phyloP scores from a whole-genome alignment of 768 basidiomycete genomes.

The Podaxis carcinomalis region DNA sequence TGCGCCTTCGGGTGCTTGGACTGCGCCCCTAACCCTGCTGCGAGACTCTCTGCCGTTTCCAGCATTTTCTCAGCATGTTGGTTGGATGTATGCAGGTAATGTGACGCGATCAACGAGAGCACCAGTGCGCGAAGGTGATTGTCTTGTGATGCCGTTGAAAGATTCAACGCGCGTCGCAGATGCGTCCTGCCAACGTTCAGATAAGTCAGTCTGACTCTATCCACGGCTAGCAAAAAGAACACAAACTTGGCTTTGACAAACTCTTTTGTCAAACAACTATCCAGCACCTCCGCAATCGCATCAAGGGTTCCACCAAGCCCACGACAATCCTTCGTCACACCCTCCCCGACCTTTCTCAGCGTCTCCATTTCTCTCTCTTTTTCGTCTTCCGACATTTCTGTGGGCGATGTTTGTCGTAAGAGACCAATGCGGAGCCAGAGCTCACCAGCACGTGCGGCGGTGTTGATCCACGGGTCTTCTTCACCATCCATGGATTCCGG shows the following conservation, averaged over 20 bases:
- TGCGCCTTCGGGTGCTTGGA: conserved; percentile 16
- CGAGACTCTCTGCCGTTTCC: conserved; percentile 63
- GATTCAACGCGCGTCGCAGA: conserved; percentile 53
- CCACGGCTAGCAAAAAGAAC: background rate
- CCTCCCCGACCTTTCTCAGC: conserved; percentile 27
- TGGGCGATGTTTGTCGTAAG: conserved; percentile 5
- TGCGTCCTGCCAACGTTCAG: conserved; percentile 37
- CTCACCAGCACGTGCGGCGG: conserved; percentile 29
- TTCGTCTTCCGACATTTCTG: conserved; percentile 2
- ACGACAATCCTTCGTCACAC: conserved; percentile 40
- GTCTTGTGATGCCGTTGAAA: conserved; percentile 56
- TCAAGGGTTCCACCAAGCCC: conserved; percentile 51
- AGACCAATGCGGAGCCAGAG: conserved; percentile 29
- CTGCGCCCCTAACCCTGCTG: conserved; percentile 61
- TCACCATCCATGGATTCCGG: conserved; percentile 19
- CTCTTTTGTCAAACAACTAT: conserved; percentile 49
- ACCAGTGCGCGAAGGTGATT: conserved; percentile 72
- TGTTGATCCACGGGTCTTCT: conserved; percentile 30
- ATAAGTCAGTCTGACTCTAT: background rate
- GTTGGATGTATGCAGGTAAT: conserved; percentile 66
- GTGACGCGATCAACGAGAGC: conserved; percentile 61
- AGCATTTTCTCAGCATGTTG: conserved; percentile 69
- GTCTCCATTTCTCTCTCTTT: conserved; percentile 17
- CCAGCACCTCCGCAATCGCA: conserved; percentile 51
- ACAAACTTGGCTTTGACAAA: conserved; percentile 61